A percentile compares a stretch with the other conserved stretches of the same genome.
phyloP scores from a whole-genome alignment of 371 early-diverging fungal species.

The Lichtheimia ramosa region DNA sequence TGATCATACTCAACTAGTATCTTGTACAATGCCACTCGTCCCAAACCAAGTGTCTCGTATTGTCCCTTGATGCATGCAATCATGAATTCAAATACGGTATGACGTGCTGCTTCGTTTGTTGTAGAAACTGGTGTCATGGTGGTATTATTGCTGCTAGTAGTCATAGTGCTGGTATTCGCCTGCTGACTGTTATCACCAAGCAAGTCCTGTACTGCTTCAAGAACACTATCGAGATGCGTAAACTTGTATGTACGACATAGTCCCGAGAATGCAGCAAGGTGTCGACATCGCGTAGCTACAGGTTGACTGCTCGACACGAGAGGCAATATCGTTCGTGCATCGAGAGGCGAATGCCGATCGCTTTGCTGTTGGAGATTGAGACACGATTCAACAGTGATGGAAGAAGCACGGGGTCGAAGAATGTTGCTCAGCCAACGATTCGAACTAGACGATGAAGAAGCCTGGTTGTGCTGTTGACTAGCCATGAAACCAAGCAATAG shows the following conservation, averaged over 20 bases:
- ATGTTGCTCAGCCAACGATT: conserved; percentile 47
- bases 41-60: conserved; percentile 65
- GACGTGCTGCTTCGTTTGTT: conserved; percentile 57
- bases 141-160: too few species aligned
- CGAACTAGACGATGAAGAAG: conserved; percentile 17
- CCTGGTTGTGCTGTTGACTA: conserved; percentile 24
- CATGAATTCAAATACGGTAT: conserved; percentile 64
- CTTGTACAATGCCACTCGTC: conserved; percentile 62
- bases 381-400: conserved; percentile 48
- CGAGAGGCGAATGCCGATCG: conserved; percentile 38
- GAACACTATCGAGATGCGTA: conserved; percentile 60
- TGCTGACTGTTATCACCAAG: conserved; percentile 10
- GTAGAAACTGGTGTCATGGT: conserved; percentile 25
- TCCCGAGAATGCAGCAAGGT: conserved; percentile 35
- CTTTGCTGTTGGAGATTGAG: conserved; percentile 30
- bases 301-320: conserved; percentile 32
- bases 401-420: conserved; percentile 44
- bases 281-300: conserved; percentile 33
- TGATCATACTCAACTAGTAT: conserved; percentile 50
- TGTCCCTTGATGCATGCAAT: conserved; percentile 63
- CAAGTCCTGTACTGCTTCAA: conserved; percentile 58
- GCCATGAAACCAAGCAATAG: conserved; percentile 18
- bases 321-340: conserved; percentile 44
- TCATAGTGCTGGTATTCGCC: not conserved
- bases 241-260: conserved; percentile 58